phyloP scores from a whole-genome alignment of 2,329 filamentous ascomycete species.

The Alternaria sp. region DNA sequence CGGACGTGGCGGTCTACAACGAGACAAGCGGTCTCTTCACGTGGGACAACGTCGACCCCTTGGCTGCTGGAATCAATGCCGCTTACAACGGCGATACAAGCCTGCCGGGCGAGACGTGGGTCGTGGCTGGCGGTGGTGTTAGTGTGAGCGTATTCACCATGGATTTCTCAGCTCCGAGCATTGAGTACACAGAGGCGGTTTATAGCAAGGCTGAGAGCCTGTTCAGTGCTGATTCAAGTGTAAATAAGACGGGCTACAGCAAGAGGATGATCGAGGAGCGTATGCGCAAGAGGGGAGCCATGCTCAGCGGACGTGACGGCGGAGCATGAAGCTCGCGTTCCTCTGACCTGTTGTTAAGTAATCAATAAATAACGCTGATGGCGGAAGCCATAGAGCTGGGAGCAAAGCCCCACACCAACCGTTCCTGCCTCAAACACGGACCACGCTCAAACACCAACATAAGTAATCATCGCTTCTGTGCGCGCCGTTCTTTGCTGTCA shows the following conservation, averaged over 20 bases:
- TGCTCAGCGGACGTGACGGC: conserved; percentile 10
- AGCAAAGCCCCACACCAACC: neutral
- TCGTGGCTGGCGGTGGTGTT: conserved; percentile 53
- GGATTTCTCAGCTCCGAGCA: conserved; percentile 58
- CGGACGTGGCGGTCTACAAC: conserved; percentile 55
- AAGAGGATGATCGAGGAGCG: conserved; percentile 25
- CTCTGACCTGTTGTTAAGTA: neutral
- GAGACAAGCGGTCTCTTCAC: conserved; percentile 53
- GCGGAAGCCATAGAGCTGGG: neutral
- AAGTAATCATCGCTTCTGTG: neutral
- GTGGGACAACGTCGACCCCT: conserved; percentile 56
- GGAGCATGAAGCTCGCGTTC: neutral
- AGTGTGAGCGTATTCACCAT: conserved; percentile 58
- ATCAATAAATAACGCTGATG: conserved; percentile 1
- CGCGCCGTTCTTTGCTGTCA: neutral
- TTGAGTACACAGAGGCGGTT: conserved; percentile 30
- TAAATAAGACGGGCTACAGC: conserved; percentile 17
- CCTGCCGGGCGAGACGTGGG: conserved; percentile 59
- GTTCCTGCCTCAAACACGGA: neutral
- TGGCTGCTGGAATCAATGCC: conserved; percentile 58
- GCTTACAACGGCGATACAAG: conserved; percentile 61
- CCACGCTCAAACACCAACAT: conserved; percentile 1
- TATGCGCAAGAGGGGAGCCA: conserved; percentile 22
- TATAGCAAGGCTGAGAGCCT: conserved; percentile 21
- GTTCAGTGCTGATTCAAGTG: conserved; percentile 7